These are phyloP conservation scores for Apiospora kogelbergensis DNA, from an alignment of 2,329 filamentous ascomycete genomes.

Conservation along the genomic window DNA sequence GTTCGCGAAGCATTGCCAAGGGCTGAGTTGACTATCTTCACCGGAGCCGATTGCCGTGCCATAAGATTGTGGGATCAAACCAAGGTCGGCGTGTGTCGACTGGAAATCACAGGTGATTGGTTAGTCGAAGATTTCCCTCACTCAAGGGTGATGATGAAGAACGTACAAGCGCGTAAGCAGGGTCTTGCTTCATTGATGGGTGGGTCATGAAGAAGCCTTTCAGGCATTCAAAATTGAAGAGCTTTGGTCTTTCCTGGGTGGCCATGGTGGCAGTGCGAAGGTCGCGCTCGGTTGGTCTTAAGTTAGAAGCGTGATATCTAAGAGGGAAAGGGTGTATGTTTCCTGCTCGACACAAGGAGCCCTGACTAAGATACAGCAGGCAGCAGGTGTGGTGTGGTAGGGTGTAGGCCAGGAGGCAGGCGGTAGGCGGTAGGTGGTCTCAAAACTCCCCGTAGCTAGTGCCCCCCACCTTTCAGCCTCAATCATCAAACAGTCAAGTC, in stretches of 20 bases:
- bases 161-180: background rate
- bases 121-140: background rate
- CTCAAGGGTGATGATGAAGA: background rate
- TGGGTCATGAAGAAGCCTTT: constrained; percentile 5
- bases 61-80: background rate
- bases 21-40: background rate
- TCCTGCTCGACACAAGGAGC: background rate
- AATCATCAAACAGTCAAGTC: too few relatives aligned
- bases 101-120: background rate
- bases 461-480: background rate
- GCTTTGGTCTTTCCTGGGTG: background rate
- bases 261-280: background rate
- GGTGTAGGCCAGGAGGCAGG: too few relatives aligned
- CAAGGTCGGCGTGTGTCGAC: constrained; percentile 1
- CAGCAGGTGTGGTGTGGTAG: too few relatives aligned
- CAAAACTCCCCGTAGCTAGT: background rate
- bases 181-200: background rate
- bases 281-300: too few relatives aligned
- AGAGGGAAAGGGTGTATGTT: background rate
- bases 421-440: background rate
- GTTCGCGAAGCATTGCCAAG: constrained; percentile 11
- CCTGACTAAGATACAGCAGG: too few relatives aligned
- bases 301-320: too few relatives aligned
- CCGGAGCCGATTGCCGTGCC: background rate
- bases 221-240: background rate